Conservation (phyloP, 169 alveolate species). For the Plasmodium knowlesi region DNA sequence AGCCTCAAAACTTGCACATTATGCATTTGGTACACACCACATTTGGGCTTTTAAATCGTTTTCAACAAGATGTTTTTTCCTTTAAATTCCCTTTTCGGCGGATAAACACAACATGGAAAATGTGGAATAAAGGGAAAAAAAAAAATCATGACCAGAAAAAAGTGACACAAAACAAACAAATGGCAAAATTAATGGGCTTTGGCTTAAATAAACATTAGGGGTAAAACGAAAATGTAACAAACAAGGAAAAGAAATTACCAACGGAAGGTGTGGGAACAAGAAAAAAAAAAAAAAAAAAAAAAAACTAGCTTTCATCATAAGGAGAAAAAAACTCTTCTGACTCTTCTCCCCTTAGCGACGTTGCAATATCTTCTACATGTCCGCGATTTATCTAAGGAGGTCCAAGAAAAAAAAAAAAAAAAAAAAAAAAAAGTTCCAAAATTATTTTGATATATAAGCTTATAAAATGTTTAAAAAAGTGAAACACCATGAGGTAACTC, state of each 20-base stretch:
- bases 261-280: neutral
- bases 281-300: conserved; percentile 1
- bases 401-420: neutral
- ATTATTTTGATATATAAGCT: neutral
- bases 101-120: neutral
- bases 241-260: neutral
- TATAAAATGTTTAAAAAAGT: neutral
- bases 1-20: neutral
- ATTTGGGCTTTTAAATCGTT: neutral
- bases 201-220: neutral
- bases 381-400: conserved; percentile 6
- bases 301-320: conserved; percentile 54
- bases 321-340: conserved; percentile 63
- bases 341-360: neutral
- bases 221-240: neutral
- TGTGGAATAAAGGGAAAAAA: neutral
- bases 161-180: neutral
- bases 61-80: neutral
- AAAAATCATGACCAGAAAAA: neutral
- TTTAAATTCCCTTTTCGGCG: conserved; percentile 3
- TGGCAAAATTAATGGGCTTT: neutral
- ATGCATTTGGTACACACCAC: neutral
- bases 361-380: neutral
- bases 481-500: neutral
- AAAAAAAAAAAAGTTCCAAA: neutral